Percentiles rank a stretch among this genome's conserved stretches.
phyloP scores from a whole-genome alignment of 495 filamentous ascomycete genomes.

The Aspergillus hancockii region DNA sequence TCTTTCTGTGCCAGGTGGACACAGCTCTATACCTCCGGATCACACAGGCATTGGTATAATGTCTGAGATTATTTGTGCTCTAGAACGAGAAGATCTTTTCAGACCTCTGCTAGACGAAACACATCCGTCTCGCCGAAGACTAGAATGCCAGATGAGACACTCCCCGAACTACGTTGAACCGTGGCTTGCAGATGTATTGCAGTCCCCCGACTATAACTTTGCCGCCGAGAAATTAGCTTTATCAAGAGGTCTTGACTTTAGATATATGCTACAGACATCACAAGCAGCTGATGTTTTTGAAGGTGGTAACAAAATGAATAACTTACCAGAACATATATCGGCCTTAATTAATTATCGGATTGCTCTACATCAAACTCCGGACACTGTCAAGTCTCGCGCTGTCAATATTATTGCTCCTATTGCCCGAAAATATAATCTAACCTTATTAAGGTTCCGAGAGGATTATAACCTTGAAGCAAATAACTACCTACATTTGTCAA shows the following conservation, averaged over 20 bases:
- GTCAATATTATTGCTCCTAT: constrained; percentile 51
- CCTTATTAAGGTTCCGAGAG: constrained; percentile 54
- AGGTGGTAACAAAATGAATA: constrained; percentile 70
- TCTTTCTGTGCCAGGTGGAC: constrained; percentile 66
- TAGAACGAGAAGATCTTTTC: constrained; percentile 64
- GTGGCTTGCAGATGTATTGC: constrained; percentile 41
- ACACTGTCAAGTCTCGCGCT: constrained; percentile 53
- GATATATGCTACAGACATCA: constrained; percentile 57
- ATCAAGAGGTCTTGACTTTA: constrained; percentile 38
- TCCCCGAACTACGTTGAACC: constrained; percentile 49
- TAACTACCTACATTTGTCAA: constrained; percentile 46
- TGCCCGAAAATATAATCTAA: constrained; percentile 58
- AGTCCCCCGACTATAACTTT: constrained; percentile 30
- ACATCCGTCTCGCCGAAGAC: constrained; percentile 62
- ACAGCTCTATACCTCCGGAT: constrained; percentile 64
- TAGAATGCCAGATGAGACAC: constrained; percentile 62
- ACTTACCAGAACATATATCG: constrained; percentile 64
- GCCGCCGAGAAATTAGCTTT: constrained; percentile 38
- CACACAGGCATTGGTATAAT: constrained; percentile 74
- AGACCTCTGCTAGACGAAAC: constrained; percentile 52
- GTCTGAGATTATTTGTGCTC: constrained; percentile 63
- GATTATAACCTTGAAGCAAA: constrained; percentile 9
- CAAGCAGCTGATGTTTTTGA: constrained; percentile 61
- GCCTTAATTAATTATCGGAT: constrained; percentile 69
- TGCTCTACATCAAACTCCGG: constrained; percentile 60